These are phyloP conservation scores for Eucalyptus caleyi DNA, from an alignment of 345 rosid genomes.

Conservation along the genomic window DNA sequence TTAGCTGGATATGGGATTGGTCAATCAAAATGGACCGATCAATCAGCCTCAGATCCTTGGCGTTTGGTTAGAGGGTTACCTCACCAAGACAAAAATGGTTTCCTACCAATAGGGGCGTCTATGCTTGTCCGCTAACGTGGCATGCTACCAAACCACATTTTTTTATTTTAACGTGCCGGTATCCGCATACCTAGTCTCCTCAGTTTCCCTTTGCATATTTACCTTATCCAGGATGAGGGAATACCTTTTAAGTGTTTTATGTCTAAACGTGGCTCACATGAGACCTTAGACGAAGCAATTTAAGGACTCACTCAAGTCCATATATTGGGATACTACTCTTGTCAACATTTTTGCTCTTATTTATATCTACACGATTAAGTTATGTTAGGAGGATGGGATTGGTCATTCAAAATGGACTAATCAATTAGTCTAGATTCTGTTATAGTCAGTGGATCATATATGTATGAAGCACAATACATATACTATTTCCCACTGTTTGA, in stretches of 20 bases:
- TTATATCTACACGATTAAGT: not conserved
- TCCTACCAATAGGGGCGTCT: too few relatives aligned
- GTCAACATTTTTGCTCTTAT: not conserved
- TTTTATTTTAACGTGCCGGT: too few relatives aligned
- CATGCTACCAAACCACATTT: too few relatives aligned
- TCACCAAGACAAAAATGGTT: too few relatives aligned
- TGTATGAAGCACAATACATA: not conserved
- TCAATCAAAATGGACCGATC: not conserved
- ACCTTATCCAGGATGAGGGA: too few relatives aligned
- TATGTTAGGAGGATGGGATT: not conserved
- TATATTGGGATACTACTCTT: not conserved
- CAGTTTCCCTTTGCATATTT: too few relatives aligned
- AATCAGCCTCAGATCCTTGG: not conserved
- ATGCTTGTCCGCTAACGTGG: too few relatives aligned
- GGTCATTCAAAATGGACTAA: not conserved
- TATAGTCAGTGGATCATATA: not conserved
- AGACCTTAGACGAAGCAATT: too few relatives aligned
- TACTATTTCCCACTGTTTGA: not conserved
- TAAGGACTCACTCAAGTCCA: too few relatives aligned
- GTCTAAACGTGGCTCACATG: too few relatives aligned
- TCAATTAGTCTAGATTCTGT: not conserved
- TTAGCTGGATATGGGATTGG: not conserved
- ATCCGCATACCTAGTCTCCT: rapidly evolving
- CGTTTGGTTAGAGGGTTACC: too few relatives aligned
- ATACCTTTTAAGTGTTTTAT: too few relatives aligned